Evolutionary conservation across 805 yeast genomes (phyloP), one percentile per base, ranked within the genome.

Genomic region (Pichia thaimueangensis): DNA sequence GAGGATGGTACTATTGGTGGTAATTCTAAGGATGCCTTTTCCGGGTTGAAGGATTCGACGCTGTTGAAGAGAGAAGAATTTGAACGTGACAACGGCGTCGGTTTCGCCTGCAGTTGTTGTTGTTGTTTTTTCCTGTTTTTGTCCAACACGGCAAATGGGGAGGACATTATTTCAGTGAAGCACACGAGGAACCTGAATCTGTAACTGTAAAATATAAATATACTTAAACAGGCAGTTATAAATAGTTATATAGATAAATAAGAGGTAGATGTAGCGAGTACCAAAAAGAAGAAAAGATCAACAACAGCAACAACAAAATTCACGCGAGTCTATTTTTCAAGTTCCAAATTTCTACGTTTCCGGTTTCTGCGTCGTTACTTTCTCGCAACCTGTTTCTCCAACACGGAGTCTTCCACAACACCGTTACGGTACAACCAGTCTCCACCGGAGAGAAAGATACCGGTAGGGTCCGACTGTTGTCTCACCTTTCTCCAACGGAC

Each of bases 341-440:
- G n/a, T n/a, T n/a, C n/a, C n/a, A n/a, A n/a, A n/a, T n/a, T n/a
- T n/a, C n/a, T n/a, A n/a, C n/a, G n/a, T n/a, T n/a, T n/a, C n/a
- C n/a, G n/a, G n/a, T n/a, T n/a, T n/a, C n/a, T n/a, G n/a, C n/a
- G n/a, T n/a, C n/a, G n/a, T n/a, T n/a, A n/a, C n/a, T n/a, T n/a
- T n/a, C n/a, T n/a, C n/a, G n/a, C n/a, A n/a, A n/a, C n/a, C n/a
- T n/a, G n/a, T n/a, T n/a, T n/a, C 13, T 25, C 29, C 6, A 32
- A n/a, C 15, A 19, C 12, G 9, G 35, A n/a, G 10, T 45, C 52
- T 37, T 66, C 68, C 35, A 78, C 64, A 42, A 83, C 69, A 30
- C 96, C 96, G 59, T 89, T 89, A 62, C 88, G 75, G 17, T 72
- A 57, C 11, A 86, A 78, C 98, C 98, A 91, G 23, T 73, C 76